Percentiles rank a stretch among this genome's conserved stretches.
phyloP scores from a whole-genome alignment of 495 filamentous ascomycete species.

The Penicillium cataractarum region DNA sequence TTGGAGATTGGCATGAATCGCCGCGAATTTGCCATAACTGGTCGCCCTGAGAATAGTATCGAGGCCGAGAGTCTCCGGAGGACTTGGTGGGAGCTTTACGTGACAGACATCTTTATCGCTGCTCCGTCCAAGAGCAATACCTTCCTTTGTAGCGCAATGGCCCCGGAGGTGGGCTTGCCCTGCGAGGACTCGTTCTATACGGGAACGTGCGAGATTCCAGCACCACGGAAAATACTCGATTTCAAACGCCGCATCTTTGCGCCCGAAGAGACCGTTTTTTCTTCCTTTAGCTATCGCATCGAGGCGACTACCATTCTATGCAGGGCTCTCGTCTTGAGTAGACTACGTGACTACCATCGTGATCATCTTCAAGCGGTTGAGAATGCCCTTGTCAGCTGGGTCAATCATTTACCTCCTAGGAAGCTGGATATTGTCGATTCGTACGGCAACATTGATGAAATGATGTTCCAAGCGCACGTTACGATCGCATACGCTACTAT shows the following conservation, averaged over 20 bases:
- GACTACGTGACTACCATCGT: constrained; percentile 39
- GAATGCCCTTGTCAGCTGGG: constrained; percentile 50
- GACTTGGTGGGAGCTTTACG: constrained; percentile 50
- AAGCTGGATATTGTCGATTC: constrained; percentile 49
- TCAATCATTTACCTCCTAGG: constrained; percentile 44
- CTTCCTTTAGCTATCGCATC: constrained; percentile 49
- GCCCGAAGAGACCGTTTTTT: constrained; percentile 40
- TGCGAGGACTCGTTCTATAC: constrained; percentile 45
- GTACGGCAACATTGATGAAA: constrained; percentile 50
- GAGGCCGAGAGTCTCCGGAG: constrained; percentile 46
- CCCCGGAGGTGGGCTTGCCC: constrained; percentile 41
- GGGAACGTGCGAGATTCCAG: constrained; percentile 31
- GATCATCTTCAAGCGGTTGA: constrained; percentile 49
- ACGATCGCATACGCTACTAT: constrained; percentile 47
- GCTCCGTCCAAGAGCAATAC: constrained; percentile 33
- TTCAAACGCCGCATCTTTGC: constrained; percentile 44
- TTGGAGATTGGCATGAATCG: constrained; percentile 44
- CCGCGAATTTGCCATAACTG: constrained; percentile 34
- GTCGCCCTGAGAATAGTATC: constrained; percentile 26
- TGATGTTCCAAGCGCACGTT: constrained; percentile 50
- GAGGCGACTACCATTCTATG: constrained; percentile 44
- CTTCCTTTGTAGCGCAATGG: constrained; percentile 37
- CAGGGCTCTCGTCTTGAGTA: constrained; percentile 42
- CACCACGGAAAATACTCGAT: constrained; percentile 33
- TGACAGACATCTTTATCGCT: constrained; percentile 43